Evolutionary conservation across 1,284 basidiomycete species (phyloP).

Genomic region (Cryptococcus sp.): DNA sequence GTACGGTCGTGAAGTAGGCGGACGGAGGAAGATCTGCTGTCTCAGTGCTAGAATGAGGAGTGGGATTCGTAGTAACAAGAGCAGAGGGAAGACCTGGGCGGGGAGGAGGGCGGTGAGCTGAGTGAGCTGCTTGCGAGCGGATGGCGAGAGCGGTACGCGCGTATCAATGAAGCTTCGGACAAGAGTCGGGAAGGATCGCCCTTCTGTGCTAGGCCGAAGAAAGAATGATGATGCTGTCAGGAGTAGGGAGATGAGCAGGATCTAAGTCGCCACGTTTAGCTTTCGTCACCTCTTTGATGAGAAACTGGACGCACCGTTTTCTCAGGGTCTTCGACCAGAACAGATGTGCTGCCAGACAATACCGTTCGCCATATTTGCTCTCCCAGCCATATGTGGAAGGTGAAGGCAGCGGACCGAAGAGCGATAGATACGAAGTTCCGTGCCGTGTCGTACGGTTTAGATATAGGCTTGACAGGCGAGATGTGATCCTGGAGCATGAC

Average conservation of each 20-base stretch:
- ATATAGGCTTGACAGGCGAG: conserved; percentile 11
- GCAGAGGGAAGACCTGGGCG: conserved; percentile 23
- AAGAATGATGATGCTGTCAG: conserved; percentile 31
- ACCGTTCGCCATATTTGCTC: conserved; percentile 18
- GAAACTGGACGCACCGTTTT: conserved; percentile 25
- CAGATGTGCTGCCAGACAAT: conserved; percentile 9
- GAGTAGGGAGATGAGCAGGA: conserved; percentile 34
- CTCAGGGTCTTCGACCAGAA: conserved; percentile 26
- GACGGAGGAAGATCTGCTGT: conserved; percentile 37
- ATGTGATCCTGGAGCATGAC: conserved; percentile 19
- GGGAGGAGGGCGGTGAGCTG: conserved; percentile 18
- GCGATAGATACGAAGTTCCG: conserved; percentile 15
- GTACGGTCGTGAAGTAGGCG: conserved; percentile 54
- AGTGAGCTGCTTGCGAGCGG: background rate
- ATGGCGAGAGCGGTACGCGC: conserved; percentile 8
- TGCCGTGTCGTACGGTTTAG: background rate
- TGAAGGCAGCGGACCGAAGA: conserved; percentile 19
- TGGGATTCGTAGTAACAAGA: conserved; percentile 36
- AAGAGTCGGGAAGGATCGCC: conserved; percentile 14
- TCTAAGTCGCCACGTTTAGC: conserved; percentile 19
- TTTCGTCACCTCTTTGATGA: background rate
- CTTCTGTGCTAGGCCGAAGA: conserved; percentile 17
- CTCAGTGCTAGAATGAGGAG: conserved; percentile 34
- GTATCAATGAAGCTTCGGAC: conserved; percentile 10
- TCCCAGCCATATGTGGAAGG: conserved; percentile 25